Percentiles rank a stretch among this genome's conserved stretches.
These are phyloP conservation scores for Malus sylvestris DNA, from an alignment of 306 rosid genomes.

Conservation along the genomic window DNA sequence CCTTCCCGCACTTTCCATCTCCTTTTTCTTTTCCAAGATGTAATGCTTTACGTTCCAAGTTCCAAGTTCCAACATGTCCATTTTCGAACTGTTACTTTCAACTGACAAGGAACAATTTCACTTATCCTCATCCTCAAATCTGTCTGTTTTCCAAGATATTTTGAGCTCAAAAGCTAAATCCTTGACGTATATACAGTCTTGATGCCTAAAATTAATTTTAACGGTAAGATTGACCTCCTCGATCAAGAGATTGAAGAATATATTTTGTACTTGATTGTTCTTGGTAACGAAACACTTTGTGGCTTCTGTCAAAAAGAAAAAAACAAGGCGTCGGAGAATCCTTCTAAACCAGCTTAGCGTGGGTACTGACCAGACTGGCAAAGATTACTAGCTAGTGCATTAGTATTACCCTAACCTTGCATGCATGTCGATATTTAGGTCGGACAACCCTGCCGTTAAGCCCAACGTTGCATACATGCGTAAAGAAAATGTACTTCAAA, in stretches of 20 bases:
- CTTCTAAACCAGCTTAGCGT: too few relatives aligned
- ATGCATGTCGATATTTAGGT: too few relatives aligned
- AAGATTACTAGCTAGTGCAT: too few relatives aligned
- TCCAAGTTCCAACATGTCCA: neutral
- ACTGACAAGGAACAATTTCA: neutral
- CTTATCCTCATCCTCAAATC: neutral
- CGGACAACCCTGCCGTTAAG: neutral
- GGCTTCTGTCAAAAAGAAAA: neutral
- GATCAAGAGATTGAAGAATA: neutral
- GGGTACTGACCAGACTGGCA: too few relatives aligned
- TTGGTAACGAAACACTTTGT: too few relatives aligned
- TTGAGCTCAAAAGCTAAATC: neutral
- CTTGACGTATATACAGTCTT: neutral
- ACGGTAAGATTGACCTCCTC: neutral
- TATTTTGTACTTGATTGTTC: too few relatives aligned
- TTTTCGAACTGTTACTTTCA: conserved; percentile 4
- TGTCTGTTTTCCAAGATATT: neutral
- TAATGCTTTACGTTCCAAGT: conserved; percentile 1
- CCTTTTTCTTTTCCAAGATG: neutral
- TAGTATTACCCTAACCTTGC: too few relatives aligned
- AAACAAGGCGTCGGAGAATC: neutral
- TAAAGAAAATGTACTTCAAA: neutral
- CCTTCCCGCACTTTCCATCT: conserved; percentile 11
- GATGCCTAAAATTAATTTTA: neutral
- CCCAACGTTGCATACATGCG: neutral